Conservation (phyloP, 1,284 basidiomycete genomes). For the Paramarasmius palmivorus region DNA sequence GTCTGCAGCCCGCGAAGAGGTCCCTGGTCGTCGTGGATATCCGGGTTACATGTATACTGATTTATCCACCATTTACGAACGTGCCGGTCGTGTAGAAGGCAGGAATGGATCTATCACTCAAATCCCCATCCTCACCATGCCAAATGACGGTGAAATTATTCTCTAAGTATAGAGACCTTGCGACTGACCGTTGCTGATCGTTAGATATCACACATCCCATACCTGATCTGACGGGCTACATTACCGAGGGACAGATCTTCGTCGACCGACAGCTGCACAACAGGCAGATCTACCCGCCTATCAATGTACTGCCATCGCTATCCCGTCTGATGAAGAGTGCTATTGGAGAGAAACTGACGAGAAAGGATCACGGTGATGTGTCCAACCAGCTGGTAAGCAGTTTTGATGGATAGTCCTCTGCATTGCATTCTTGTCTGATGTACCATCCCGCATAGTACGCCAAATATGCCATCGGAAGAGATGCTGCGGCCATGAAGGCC, state of each 20-base stretch:
- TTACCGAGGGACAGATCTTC: slow-evolving; percentile 99
- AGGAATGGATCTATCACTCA: slow-evolving; percentile 99
- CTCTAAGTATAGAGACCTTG: slow-evolving; percentile 14
- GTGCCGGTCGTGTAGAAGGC: slow-evolving; percentile 97
- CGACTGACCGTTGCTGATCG: slow-evolving; percentile 17
- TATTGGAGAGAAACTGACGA: slow-evolving; percentile 95
- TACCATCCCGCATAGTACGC: slow-evolving; percentile 64
- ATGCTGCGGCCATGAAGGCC: slow-evolving; percentile 99
- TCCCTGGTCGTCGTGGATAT: slow-evolving; percentile 99
- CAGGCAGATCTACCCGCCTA: slow-evolving; percentile 98
- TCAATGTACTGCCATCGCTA: slow-evolving; percentile 98
- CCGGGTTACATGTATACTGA: slow-evolving; percentile 99
- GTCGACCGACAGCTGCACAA: slow-evolving; percentile 95
- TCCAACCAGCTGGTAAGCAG: slow-evolving; percentile 90
- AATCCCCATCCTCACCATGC: slow-evolving; percentile 99
- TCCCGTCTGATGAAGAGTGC: slow-evolving; percentile 99
- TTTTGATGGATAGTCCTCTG: slow-evolving; percentile 21
- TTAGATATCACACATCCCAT: slow-evolving; percentile 99
- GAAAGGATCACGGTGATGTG: slow-evolving; percentile 98
- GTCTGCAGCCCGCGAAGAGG: slow-evolving; percentile 98
- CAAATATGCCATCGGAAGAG: slow-evolving; percentile 96
- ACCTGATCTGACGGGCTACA: slow-evolving; percentile 99
- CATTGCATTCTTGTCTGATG: slow-evolving; percentile 10
- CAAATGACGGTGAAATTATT: slow-evolving; percentile 85
- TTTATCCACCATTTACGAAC: slow-evolving; percentile 98